These are phyloP conservation scores for Skeletonema menzelii DNA, from an alignment of 108 stramenopile genomes.

Conservation along the genomic window DNA sequence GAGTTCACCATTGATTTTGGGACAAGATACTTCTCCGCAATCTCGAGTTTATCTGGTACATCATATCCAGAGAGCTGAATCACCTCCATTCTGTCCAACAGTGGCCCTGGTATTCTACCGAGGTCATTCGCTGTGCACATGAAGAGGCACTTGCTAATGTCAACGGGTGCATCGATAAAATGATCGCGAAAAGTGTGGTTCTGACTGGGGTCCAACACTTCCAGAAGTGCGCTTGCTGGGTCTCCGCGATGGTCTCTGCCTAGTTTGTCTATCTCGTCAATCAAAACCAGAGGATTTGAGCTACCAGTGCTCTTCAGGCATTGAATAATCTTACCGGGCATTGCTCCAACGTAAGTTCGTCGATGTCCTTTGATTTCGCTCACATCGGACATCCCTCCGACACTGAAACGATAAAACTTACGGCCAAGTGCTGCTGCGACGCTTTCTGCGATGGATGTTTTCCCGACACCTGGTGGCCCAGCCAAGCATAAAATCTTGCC, in stretches of 20 bases:
- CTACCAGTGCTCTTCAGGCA: constrained; percentile 88
- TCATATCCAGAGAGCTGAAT: constrained; percentile 97
- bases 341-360: constrained; percentile 97
- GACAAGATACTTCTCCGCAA: constrained; percentile 94
- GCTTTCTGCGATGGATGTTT: constrained; percentile 81
- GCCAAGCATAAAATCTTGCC: constrained; percentile 95
- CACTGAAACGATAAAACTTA: constrained; percentile 95
- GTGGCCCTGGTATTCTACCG: constrained; percentile 93
- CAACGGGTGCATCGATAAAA: constrained; percentile 97
- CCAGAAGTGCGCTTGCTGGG: constrained; percentile 94
- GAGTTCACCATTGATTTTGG: constrained; percentile 92
- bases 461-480: constrained; percentile 94
- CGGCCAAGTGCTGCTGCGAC: constrained; percentile 92
- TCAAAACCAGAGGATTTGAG: constrained; percentile 92
- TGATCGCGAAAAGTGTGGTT: constrained; percentile 93
- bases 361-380: constrained; percentile 98
- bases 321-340: constrained; percentile 98
- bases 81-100: constrained; percentile 98
- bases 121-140: constrained; percentile 98
- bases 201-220: constrained; percentile 93
- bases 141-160: constrained; percentile 96
- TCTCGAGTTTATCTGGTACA: constrained; percentile 95
- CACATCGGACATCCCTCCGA: constrained; percentile 94
- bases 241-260: constrained; percentile 91
- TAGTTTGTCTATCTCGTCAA: constrained; percentile 99